Conservation (phyloP, 495 filamentous ascomycete species). For the Daldinia bambusicola region DNA sequence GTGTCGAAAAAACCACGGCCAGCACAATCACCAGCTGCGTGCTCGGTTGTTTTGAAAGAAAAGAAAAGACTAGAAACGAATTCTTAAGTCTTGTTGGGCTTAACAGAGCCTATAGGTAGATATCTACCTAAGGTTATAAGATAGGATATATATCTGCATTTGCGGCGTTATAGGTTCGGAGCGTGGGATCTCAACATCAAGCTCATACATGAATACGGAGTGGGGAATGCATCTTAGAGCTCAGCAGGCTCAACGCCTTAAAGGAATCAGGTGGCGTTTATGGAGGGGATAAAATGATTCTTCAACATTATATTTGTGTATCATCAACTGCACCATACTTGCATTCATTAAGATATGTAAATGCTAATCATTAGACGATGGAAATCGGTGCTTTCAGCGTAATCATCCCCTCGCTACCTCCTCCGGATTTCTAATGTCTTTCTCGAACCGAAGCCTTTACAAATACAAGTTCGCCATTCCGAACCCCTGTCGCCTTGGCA, state of each 20-base stretch:
- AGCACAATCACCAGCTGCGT: conserved; percentile 96
- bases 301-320: conserved; percentile 38
- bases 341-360: background rate
- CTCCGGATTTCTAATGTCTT: too few relatives aligned
- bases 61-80: conserved; percentile 93
- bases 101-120: conserved; percentile 60
- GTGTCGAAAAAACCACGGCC: conserved; percentile 87
- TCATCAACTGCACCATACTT: conserved; percentile 34
- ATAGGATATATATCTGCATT: conserved; percentile 17
- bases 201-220: conserved; percentile 34
- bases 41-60: conserved; percentile 90
- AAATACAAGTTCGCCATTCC: background rate
- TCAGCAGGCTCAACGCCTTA: conserved; percentile 36
- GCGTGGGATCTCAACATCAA: conserved; percentile 49
- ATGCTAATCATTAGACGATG: too few relatives aligned
- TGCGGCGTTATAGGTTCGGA: conserved; percentile 35
- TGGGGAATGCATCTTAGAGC: conserved; percentile 22
- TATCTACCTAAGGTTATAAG: background rate
- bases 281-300: conserved; percentile 6
- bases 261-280: conserved; percentile 23
- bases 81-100: conserved; percentile 81
- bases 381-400: too few relatives aligned
- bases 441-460: background rate
- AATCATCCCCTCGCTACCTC: too few relatives aligned
- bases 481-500: too few relatives aligned